Conservation (phyloP, 108 stramenopile genomes). For the Cyclotella choctawhatcheeana region DNA sequence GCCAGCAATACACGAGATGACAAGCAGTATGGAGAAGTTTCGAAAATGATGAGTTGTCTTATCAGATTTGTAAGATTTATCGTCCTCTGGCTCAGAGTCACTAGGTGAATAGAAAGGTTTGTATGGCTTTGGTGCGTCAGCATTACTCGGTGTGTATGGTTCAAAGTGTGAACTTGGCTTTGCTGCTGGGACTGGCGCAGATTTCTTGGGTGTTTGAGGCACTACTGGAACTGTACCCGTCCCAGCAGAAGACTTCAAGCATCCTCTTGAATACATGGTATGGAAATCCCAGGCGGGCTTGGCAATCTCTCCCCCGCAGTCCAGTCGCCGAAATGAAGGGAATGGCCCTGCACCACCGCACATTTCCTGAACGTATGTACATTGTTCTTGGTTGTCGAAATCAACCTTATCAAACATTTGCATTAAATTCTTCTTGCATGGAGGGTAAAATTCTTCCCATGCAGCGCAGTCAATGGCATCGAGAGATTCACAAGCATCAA, state of each 20-base stretch:
- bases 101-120: constrained; percentile 47
- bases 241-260: constrained; percentile 51
- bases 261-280: constrained; percentile 62
- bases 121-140: constrained; percentile 40
- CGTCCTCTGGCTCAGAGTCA: constrained; percentile 36
- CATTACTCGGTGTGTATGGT: constrained; percentile 29
- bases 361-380: constrained; percentile 67
- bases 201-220: too few relatives aligned
- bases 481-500: constrained; percentile 87
- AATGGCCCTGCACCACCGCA: constrained; percentile 83
- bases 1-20: constrained; percentile 56
- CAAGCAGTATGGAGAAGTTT: constrained; percentile 55
- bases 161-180: constrained; percentile 25
- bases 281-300: constrained; percentile 83
- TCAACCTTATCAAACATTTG: constrained; percentile 60
- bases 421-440: constrained; percentile 76
- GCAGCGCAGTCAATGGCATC: constrained; percentile 92
- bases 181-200: constrained; percentile 11
- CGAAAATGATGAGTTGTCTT: constrained; percentile 59
- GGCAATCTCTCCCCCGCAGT: constrained; percentile 78
- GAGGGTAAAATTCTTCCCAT: constrained; percentile 81
- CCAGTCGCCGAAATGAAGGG: constrained; percentile 82
- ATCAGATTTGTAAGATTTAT: constrained; percentile 52
- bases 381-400: constrained; percentile 67
- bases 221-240: constrained; percentile 18